A percentile compares a stretch with the other conserved stretches of the same genome.
Evolutionary conservation across 2,329 filamentous ascomycete species (phyloP).

Genomic region (Lachnellula occidentalis): DNA sequence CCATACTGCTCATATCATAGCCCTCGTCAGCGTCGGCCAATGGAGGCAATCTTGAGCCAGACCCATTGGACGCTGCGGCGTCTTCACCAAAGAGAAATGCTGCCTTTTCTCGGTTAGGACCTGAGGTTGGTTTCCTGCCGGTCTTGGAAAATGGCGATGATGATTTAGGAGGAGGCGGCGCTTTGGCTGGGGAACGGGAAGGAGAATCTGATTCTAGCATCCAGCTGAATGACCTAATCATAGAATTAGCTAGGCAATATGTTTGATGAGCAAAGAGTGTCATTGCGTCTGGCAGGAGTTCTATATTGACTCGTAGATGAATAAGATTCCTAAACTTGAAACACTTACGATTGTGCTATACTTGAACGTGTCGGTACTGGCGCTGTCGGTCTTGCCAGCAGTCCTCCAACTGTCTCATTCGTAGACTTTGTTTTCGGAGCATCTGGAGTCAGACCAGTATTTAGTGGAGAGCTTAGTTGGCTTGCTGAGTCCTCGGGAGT

Average conservation of each 20-base stretch:
- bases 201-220: constrained; percentile 55
- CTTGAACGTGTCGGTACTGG: constrained; percentile 58
- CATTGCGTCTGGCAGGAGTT: neutral
- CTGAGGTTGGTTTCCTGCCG: constrained; percentile 21
- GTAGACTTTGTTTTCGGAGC: neutral
- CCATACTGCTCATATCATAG: constrained; percentile 27
- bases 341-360: constrained; percentile 54
- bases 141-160: constrained; percentile 26
- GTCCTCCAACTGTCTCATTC: neutral
- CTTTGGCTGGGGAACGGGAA: constrained; percentile 11
- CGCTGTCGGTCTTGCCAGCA: constrained; percentile 26
- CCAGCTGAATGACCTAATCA: constrained; percentile 60
- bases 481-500: neutral
- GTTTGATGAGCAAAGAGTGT: neutral
- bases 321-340: no score
- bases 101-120: constrained; percentile 27
- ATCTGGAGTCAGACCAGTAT: constrained; percentile 1
- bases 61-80: constrained; percentile 15
- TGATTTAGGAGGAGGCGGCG: constrained; percentile 24
- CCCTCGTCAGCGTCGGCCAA: constrained; percentile 23
- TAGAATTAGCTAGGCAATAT: neutral
- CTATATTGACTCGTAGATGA: no score
- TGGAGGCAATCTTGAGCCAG: constrained; percentile 12
- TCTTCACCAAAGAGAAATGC: constrained; percentile 33
- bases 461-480: neutral